Evolutionary conservation across 768 basidiomycete genomes (phyloP).

Genomic region (Tricholoma flavovirens): DNA sequence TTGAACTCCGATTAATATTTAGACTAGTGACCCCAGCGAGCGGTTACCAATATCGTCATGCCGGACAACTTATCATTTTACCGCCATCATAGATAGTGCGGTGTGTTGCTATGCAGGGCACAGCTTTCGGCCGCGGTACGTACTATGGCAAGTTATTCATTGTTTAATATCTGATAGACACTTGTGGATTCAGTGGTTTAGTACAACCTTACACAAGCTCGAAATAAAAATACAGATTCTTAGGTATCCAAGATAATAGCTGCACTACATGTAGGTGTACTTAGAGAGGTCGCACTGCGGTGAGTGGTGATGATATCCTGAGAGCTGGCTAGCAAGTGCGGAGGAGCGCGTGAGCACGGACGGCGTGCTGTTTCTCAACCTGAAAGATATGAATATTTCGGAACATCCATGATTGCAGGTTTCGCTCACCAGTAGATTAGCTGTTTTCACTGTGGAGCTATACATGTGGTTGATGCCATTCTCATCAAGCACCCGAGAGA

Average conservation of each 20-base stretch:
- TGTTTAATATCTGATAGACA: no score
- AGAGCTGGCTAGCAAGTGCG: slow-evolving; percentile 41
- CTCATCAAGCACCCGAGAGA: slow-evolving; percentile 65
- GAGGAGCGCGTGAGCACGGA: slow-evolving; percentile 52
- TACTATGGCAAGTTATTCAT: no score
- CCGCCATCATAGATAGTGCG: no score
- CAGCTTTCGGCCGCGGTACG: no score
- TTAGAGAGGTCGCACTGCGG: background rate
- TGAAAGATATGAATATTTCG: slow-evolving; percentile 12
- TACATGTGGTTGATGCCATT: slow-evolving; percentile 82
- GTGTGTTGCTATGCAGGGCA: no score
- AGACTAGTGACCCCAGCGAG: no score
- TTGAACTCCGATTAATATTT: no score
- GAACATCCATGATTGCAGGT: slow-evolving; percentile 1
- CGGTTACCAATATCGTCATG: no score
- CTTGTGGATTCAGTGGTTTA: no score
- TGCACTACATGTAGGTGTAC: background rate
- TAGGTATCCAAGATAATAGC: background rate
- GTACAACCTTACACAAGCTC: no score
- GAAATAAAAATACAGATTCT: background rate
- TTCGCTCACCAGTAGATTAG: slow-evolving; percentile 61
- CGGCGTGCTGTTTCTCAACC: slow-evolving; percentile 55
- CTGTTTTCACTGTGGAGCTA: slow-evolving; percentile 78
- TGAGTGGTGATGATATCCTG: background rate
- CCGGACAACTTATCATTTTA: no score